Conservation (phyloP, 2,329 filamentous ascomycete genomes). For the Coniella lustricola region DNA sequence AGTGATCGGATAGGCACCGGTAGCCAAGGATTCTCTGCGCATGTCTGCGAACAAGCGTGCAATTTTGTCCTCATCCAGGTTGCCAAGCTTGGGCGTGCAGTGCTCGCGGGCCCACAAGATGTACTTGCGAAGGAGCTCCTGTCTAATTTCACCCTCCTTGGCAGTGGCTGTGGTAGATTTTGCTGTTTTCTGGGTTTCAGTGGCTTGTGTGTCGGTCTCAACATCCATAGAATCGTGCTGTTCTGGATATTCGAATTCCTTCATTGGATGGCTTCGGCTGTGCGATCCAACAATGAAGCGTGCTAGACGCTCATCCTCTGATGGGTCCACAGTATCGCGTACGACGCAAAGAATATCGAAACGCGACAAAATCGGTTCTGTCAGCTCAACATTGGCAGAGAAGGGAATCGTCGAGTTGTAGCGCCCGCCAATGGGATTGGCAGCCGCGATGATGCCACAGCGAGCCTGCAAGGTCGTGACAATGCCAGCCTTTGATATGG, state of each 20-base stretch:
- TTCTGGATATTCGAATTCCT: conserved; percentile 35
- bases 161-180: conserved; percentile 18
- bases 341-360: conserved; percentile 98
- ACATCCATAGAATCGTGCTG: conserved; percentile 56
- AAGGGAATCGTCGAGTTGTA: conserved; percentile 97
- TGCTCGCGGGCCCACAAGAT: conserved; percentile 91
- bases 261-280: conserved; percentile 68
- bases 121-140: conserved; percentile 89
- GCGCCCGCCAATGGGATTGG: conserved; percentile 90
- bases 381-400: conserved; percentile 91
- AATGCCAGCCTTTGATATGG: conserved; percentile 96
- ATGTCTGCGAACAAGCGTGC: conserved; percentile 92
- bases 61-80: conserved; percentile 97
- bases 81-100: conserved; percentile 85
- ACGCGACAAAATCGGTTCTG: conserved; percentile 93
- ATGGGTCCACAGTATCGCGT: conserved; percentile 86
- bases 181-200: conserved; percentile 23
- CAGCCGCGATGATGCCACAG: conserved; percentile 92
- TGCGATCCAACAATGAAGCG: conserved; percentile 94
- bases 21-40: conserved; percentile 85
- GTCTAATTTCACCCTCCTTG: conserved; percentile 69
- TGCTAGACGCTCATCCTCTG: conserved; percentile 86
- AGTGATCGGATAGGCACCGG: conserved; percentile 94
- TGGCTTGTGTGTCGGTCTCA: conserved; percentile 41
- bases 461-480: conserved; percentile 94